These are phyloP conservation scores for Claviceps digitariae DNA, from an alignment of 2,329 filamentous ascomycete genomes.

Conservation along the genomic window DNA sequence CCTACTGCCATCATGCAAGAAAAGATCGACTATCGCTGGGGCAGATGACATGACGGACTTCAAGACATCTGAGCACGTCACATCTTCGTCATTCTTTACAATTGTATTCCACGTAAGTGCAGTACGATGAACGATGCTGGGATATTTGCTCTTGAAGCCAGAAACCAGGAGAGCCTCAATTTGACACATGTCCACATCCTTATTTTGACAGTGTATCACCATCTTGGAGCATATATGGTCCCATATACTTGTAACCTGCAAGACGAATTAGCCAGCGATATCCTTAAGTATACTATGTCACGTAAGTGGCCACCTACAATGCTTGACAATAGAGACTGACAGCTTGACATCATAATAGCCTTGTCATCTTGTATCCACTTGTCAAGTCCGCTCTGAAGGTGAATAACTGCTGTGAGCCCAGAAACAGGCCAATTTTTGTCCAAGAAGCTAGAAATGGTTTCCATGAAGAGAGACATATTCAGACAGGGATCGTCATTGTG, in stretches of 20 bases:
- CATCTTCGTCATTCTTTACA: slow-evolving; percentile 44
- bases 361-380: slow-evolving; percentile 50
- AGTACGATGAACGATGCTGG: slow-evolving; percentile 36
- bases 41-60: slow-evolving; percentile 48
- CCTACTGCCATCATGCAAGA: slow-evolving; percentile 29
- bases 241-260: slow-evolving; percentile 26
- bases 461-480: slow-evolving; percentile 6
- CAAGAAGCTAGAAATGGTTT: slow-evolving; percentile 25
- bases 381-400: slow-evolving; percentile 47
- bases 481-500: slow-evolving; percentile 22
- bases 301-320: slow-evolving; percentile 24
- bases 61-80: slow-evolving; percentile 53
- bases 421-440: neutral
- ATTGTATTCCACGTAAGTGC: slow-evolving; percentile 53
- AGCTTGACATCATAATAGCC: slow-evolving; percentile 26
- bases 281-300: neutral
- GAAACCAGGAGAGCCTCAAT: slow-evolving; percentile 43
- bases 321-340: slow-evolving; percentile 19
- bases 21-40: slow-evolving; percentile 35
- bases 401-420: slow-evolving; percentile 36
- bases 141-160: slow-evolving; percentile 45
- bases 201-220: slow-evolving; percentile 19
- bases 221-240: slow-evolving; percentile 30
- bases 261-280: slow-evolving; percentile 14
- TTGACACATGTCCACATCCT: slow-evolving; percentile 31